These are phyloP conservation scores for Populus hybrid DNA, from an alignment of 441 rosid genomes.

Conservation along the genomic window DNA sequence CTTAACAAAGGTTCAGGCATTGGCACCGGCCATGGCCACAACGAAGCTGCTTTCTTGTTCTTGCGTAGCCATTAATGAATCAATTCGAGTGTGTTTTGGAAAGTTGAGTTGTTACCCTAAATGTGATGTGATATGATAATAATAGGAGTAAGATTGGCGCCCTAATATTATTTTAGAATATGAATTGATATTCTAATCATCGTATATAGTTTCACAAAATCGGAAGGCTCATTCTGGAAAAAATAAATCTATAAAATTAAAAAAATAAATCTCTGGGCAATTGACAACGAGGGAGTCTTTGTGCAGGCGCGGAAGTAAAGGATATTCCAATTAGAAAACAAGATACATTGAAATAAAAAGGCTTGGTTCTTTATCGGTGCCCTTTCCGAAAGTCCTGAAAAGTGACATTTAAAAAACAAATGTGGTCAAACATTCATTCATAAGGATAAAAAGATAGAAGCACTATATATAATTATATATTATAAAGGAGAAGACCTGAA, in stretches of 20 bases:
- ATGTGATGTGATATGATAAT: no score
- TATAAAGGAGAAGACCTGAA: no score
- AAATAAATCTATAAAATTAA: no score
- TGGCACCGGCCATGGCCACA: not conserved
- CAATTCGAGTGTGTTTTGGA: no score
- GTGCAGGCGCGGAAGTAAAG: constrained; percentile 23
- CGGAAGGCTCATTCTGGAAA: not conserved
- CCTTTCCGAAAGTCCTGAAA: constrained; percentile 31
- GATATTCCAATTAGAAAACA: constrained; percentile 21
- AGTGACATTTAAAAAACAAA: not conserved
- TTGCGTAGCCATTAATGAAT: no score
- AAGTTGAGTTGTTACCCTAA: no score
- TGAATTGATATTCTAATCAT: not conserved
- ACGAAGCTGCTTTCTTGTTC: not conserved
- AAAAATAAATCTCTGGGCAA: not conserved
- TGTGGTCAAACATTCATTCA: not conserved
- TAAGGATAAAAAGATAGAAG: not conserved
- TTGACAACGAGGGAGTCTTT: not conserved
- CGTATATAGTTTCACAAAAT: not conserved
- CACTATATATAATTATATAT: no score
- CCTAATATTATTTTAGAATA: no score
- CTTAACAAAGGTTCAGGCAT: no score
- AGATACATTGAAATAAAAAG: not conserved
- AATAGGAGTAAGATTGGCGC: not conserved
- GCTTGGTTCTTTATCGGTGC: not conserved